Conservation (phyloP, 192 early-diverging fungal genomes). For the Coemansia asiatica region DNA sequence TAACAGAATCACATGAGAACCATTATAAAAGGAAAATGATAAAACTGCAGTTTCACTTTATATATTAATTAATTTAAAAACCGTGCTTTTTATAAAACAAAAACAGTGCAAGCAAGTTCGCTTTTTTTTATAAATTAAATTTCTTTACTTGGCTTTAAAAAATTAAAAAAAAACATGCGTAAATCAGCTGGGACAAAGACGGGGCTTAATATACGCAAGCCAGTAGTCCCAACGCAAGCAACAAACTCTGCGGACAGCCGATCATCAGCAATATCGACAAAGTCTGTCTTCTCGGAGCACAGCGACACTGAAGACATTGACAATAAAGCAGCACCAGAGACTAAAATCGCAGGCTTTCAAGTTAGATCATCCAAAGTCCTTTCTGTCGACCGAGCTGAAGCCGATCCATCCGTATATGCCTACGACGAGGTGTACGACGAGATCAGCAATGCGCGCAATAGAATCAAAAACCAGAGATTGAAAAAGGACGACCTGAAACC, state of each 20-base stretch:
- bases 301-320: not conserved
- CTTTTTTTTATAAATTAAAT: not conserved
- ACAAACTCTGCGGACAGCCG: not conserved
- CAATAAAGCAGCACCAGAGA: not conserved
- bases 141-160: not conserved
- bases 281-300: not conserved
- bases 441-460: constrained; percentile 15
- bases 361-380: not conserved
- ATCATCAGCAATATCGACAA: not conserved
- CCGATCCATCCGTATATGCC: constrained; percentile 21
- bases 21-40: too few species aligned
- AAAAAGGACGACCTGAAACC: constrained; percentile 28
- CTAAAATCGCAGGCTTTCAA: not conserved
- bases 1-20: too few species aligned
- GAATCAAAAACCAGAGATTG: constrained; percentile 8
- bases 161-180: not conserved
- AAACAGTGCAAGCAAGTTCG: too few species aligned
- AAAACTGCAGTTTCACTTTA: too few species aligned
- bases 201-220: not conserved
- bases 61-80: too few species aligned
- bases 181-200: not conserved
- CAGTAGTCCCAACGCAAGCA: not conserved
- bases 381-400: not conserved
- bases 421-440: constrained; percentile 50
- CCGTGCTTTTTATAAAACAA: not conserved